Conservation (phyloP, 768 basidiomycete species). For the Agaricus subrufescens region DNA sequence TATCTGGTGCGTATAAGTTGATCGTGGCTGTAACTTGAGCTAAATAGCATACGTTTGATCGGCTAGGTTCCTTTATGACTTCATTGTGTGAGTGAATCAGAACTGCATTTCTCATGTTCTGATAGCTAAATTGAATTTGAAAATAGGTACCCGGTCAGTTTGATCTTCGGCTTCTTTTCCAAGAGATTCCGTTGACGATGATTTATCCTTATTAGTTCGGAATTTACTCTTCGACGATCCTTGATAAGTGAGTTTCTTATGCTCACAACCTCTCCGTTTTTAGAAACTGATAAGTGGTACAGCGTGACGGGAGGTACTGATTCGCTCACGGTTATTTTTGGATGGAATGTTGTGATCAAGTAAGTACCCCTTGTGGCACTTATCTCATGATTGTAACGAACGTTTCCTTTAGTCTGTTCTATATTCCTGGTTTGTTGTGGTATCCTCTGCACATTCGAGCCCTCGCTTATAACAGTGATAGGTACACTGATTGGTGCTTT, state of each 20-base stretch:
- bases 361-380: constrained; percentile 24
- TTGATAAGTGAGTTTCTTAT: constrained; percentile 44
- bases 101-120: not conserved
- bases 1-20: constrained; percentile 51
- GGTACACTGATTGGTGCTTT: constrained; percentile 72
- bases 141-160: constrained; percentile 58
- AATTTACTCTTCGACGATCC: constrained; percentile 74
- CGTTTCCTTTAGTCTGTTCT: constrained; percentile 25
- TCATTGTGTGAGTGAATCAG: constrained; percentile 57
- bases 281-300: not conserved
- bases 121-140: not conserved
- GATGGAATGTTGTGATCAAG: constrained; percentile 87
- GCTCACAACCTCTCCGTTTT: not conserved
- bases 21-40: not conserved
- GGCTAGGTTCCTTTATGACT: constrained; percentile 70
- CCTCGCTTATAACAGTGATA: constrained; percentile 42
- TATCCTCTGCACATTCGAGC: not conserved
- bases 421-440: constrained; percentile 29
- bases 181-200: not conserved
- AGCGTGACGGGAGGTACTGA: constrained; percentile 55
- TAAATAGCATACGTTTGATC: not conserved
- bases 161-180: not conserved
- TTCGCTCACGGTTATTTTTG: constrained; percentile 61
- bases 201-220: constrained; percentile 49
- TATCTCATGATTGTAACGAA: not conserved